These are phyloP conservation scores for Crithidia sp. DNA, from an alignment of 208 protist genomes.

Conservation along the genomic window DNA sequence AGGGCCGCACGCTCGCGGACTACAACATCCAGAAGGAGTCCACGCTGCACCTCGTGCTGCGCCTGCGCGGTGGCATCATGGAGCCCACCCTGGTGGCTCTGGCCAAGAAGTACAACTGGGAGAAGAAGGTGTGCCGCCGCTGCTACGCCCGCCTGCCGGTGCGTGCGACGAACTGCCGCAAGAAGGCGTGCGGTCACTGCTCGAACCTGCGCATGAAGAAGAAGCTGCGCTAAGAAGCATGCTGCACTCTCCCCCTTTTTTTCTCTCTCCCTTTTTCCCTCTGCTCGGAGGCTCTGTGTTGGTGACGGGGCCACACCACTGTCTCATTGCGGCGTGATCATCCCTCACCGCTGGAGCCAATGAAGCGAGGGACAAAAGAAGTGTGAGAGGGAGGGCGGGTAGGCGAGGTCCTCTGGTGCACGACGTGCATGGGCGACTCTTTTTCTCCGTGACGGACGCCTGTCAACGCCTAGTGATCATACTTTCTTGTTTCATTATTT, in stretches of 20 bases:
- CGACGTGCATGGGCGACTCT: too few species aligned
- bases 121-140: conserved; percentile 98
- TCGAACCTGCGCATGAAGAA: conserved; percentile 99
- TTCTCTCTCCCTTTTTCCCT: conserved; percentile 6
- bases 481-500: too few species aligned
- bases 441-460: too few species aligned
- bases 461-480: too few species aligned
- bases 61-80: conserved; percentile 93
- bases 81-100: conserved; percentile 97
- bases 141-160: conserved; percentile 95
- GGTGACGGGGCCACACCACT: neutral
- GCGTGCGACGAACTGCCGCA: conserved; percentile 99
- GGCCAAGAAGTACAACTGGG: conserved; percentile 98
- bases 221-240: conserved; percentile 97
- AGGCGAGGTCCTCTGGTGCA: too few species aligned
- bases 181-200: conserved; percentile 99
- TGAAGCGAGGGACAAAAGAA: too few species aligned
- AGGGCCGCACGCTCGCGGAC: conserved; percentile 97
- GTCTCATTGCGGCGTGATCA: too few species aligned
- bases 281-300: neutral
- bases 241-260: neutral
- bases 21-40: conserved; percentile 99
- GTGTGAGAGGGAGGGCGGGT: too few species aligned
- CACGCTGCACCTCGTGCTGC: conserved; percentile 99
- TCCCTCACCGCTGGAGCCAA: too few species aligned